Evolutionary conservation across 805 yeast genomes (phyloP).

Genomic region (Wickerhamiella slavikovae): DNA sequence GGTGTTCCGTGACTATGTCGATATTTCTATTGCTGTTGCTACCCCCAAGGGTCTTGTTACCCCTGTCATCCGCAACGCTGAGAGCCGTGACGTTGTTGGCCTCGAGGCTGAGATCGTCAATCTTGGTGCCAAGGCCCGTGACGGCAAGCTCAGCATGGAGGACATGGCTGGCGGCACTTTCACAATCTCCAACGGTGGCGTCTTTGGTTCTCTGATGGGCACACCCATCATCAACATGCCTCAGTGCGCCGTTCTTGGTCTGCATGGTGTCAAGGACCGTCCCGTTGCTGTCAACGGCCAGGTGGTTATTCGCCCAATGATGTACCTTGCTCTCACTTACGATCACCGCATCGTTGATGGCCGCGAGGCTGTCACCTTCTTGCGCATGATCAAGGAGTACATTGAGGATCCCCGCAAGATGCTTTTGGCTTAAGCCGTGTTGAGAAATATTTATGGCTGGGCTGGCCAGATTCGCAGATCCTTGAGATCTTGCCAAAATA

Average conservation of each 20-base stretch:
- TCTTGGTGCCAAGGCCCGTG: constrained; percentile 87
- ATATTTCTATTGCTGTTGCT: constrained; percentile 91
- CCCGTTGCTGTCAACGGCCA: constrained; percentile 93
- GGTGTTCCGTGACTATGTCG: constrained; percentile 91
- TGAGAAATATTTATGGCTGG: not conserved
- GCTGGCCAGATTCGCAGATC: not conserved
- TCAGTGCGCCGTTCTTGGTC: constrained; percentile 93
- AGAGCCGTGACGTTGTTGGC: constrained; percentile 68
- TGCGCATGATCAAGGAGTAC: constrained; percentile 87
- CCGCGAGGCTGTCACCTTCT: constrained; percentile 95
- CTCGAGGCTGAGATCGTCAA: constrained; percentile 69
- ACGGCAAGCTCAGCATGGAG: constrained; percentile 86
- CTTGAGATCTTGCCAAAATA: constrained; percentile 46
- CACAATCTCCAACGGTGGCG: constrained; percentile 98
- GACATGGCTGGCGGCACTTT: constrained; percentile 99
- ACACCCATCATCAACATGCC: constrained; percentile 98
- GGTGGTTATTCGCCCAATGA: constrained; percentile 95
- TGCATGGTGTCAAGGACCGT: constrained; percentile 95
- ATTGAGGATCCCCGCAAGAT: constrained; percentile 98
- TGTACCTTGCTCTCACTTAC: constrained; percentile 95
- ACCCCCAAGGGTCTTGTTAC: constrained; percentile 98
- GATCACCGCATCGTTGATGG: constrained; percentile 98
- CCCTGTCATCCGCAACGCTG: constrained; percentile 94
- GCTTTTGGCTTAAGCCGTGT: constrained; percentile 23
- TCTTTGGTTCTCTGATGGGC: constrained; percentile 92